Percentiles rank a stretch among this genome's conserved stretches.
Conservation (phyloP, 345 rosid genomes). For the Microthlaspi erraticum region DNA sequence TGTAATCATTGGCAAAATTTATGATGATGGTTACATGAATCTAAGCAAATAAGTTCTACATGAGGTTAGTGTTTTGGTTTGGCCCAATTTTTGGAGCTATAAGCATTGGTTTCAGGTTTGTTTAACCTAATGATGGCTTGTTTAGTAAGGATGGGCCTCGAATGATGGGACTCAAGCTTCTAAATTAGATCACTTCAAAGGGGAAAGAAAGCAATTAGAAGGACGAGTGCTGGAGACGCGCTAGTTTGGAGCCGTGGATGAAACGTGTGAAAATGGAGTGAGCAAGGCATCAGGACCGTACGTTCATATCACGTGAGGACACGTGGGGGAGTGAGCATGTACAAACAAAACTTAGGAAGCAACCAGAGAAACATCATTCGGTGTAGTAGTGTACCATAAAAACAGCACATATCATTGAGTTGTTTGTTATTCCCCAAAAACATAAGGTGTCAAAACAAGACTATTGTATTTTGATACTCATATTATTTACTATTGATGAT, state of each 20-base stretch:
- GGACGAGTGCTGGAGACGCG: conserved; percentile 24
- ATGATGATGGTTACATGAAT: too few species aligned
- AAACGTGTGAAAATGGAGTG: conserved; percentile 29
- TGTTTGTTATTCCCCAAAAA: conserved; percentile 34
- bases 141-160: conserved; percentile 7
- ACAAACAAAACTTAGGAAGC: conserved; percentile 59
- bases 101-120: not conserved
- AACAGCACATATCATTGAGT: conserved; percentile 45
- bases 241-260: conserved; percentile 21
- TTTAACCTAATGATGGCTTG: conserved; percentile 8
- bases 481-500: conserved; percentile 6
- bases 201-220: not conserved
- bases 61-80: not conserved
- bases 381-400: conserved; percentile 42
- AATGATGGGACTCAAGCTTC: not conserved
- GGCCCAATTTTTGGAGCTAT: not conserved
- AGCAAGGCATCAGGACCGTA: conserved; percentile 29
- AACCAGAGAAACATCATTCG: conserved; percentile 47
- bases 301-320: conserved; percentile 64
- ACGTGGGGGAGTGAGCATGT: conserved; percentile 55
- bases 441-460: conserved; percentile 35
- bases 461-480: not conserved
- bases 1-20: too few species aligned
- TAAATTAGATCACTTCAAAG: not conserved
- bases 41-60: too few species aligned